A percentile compares a stretch with the other conserved stretches of the same genome.
These are phyloP conservation scores for Metschnikowia peoriensis DNA, from an alignment of 805 yeast genomes.

Conservation along the genomic window DNA sequence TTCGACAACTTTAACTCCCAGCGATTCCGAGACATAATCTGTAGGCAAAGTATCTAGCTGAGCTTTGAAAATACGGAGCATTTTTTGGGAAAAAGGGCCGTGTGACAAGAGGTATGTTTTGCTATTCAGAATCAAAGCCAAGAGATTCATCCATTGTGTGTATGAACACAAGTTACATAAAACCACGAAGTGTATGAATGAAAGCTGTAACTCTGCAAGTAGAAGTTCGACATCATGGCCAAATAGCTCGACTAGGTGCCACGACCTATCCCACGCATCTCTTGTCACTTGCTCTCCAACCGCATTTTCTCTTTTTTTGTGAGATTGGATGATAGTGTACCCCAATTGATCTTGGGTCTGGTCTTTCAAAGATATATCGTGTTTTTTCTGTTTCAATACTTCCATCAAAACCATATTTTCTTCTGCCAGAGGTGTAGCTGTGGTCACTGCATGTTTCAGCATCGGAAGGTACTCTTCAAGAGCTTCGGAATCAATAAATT, in stretches of 20 bases:
- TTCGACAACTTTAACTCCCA: conserved; percentile 20
- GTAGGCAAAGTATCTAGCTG: conserved; percentile 44
- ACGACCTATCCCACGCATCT: conserved; percentile 58
- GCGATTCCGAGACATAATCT: conserved; percentile 33
- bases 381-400: conserved; percentile 27
- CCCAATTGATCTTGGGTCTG: conserved; percentile 34
- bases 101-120: conserved; percentile 22
- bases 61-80: conserved; percentile 28
- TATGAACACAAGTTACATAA: conserved; percentile 65
- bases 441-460: conserved; percentile 29
- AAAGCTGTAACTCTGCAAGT: conserved; percentile 54
- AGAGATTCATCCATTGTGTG: conserved; percentile 59
- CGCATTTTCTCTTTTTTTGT: conserved; percentile 31
- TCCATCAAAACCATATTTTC: conserved; percentile 44
- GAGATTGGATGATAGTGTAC: conserved; percentile 44
- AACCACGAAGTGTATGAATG: conserved; percentile 47
- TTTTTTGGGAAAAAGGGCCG: conserved; percentile 24
- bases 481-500: conserved; percentile 24
- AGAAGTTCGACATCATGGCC: conserved; percentile 28
- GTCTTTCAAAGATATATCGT: conserved; percentile 20
- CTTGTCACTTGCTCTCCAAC: conserved; percentile 38
- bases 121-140: conserved; percentile 41
- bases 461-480: conserved; percentile 18
- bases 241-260: conserved; percentile 48
- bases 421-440: conserved; percentile 49